Evolutionary conservation across 2,329 filamentous ascomycete species (phyloP).

Genomic region (Hortaea sp.): DNA sequence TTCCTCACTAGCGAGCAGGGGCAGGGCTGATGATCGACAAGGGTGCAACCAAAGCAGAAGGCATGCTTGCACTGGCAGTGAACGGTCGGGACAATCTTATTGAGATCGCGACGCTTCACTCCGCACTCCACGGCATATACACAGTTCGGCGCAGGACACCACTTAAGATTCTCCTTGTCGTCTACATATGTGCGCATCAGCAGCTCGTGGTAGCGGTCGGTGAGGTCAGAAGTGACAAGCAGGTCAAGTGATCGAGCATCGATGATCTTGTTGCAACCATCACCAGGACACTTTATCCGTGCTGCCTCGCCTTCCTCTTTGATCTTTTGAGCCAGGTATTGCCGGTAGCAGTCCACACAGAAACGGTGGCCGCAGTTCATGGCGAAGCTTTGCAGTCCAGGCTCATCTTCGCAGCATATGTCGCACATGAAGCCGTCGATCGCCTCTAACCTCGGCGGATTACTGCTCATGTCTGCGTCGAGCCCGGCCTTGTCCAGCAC

Average conservation of each 20-base stretch:
- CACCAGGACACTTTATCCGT: constrained; percentile 83
- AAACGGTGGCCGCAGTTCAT: constrained; percentile 94
- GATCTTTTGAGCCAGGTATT: constrained; percentile 89
- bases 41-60: constrained; percentile 92
- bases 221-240: constrained; percentile 51
- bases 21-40: constrained; percentile 84
- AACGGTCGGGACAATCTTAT: constrained; percentile 80
- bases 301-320: constrained; percentile 91
- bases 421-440: constrained; percentile 78
- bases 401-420: constrained; percentile 88
- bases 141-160: constrained; percentile 98
- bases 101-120: constrained; percentile 79
- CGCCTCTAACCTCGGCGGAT: constrained; percentile 57
- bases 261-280: constrained; percentile 79
- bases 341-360: constrained; percentile 83
- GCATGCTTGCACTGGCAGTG: constrained; percentile 71
- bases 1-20: constrained; percentile 85
- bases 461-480: constrained; percentile 48
- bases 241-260: constrained; percentile 81
- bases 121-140: constrained; percentile 82
- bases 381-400: constrained; percentile 70
- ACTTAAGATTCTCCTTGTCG: constrained; percentile 89
- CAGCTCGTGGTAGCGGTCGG: constrained; percentile 65
- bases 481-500: constrained; percentile 79
- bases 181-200: constrained; percentile 93